These are phyloP conservation scores for Epithele typhae DNA, from an alignment of 768 basidiomycete species.

Conservation along the genomic window DNA sequence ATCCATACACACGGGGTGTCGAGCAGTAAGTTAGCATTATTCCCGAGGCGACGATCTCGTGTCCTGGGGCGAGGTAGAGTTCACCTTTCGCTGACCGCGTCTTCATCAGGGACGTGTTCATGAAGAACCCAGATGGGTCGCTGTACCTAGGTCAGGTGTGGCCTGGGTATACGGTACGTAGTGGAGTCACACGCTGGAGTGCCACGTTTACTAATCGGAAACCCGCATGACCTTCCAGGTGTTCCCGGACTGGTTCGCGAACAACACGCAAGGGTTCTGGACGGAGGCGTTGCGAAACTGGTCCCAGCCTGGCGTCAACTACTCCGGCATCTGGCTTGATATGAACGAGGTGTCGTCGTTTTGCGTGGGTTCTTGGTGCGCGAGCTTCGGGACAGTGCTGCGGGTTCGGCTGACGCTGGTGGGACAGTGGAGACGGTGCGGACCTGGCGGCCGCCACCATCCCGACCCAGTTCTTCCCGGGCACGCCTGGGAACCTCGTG, in stretches of 20 bases:
- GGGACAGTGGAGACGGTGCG: constrained; percentile 48
- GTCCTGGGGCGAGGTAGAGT: too few relatives aligned
- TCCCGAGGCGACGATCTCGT: background rate
- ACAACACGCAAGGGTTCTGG: constrained; percentile 55
- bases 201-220: background rate
- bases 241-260: constrained; percentile 60
- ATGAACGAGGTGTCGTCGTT: constrained; percentile 70
- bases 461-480: constrained; percentile 53
- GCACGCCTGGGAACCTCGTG: constrained; percentile 47
- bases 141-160: constrained; percentile 74
- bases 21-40: constrained; percentile 40
- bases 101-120: constrained; percentile 52
- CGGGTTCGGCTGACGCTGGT: background rate
- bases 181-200: background rate
- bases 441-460: constrained; percentile 49
- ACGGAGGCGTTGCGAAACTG: constrained; percentile 55
- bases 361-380: constrained; percentile 55
- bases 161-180: constrained; percentile 65
- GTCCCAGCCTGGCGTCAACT: constrained; percentile 48
- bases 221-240: constrained; percentile 29
- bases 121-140: constrained; percentile 71
- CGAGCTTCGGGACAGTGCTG: background rate
- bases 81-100: background rate
- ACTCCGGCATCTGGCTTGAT: constrained; percentile 65
- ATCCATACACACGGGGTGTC: constrained; percentile 59